Evolutionary conservation across 1,284 basidiomycete genomes (phyloP), one percentile per base, ranked within the genome.

Genomic region (Cryptococcus jaspeensis): DNA sequence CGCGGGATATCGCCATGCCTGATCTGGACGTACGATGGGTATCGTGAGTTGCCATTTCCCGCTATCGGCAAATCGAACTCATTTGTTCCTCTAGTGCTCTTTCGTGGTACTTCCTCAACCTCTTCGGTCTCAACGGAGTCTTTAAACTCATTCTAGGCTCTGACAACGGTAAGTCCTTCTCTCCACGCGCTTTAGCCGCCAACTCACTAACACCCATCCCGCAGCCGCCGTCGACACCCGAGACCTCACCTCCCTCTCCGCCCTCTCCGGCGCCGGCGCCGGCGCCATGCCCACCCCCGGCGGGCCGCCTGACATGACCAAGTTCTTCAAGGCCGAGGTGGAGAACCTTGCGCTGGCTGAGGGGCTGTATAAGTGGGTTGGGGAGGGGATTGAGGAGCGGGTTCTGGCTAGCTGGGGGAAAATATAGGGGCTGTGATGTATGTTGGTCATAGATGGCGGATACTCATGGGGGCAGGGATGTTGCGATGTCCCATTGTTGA

Each of bases 11-110:
- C 51, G 89, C 94, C 69, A 96, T 95, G 6, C 87, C 87, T 8
- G 95, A 99, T 75, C 91, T 99, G 86, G 92, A 98, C 74, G 94
- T 98, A 18, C 85, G 90, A 78, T 99, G 96, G 95, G 96, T 99
- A 36, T 98, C 95, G 69, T 74, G 37, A 62, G 69, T 63, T 9
- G 22, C 28, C 8, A 1, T 15, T 18, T 20, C 18, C 13, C 16
- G 36, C 28, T 9, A 4, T 18, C 15, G 13, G n/a, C 3, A n/a
- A 15, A n/a, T 9, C 41, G 2, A 2, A 12, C 40, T 50, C 15
- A 37, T 54, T 37, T 25, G 37, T 56, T 32, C 48, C 28, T n/a
- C 32, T n/a, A 73, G 70, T 13, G 96, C 94, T 11, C 82, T 99
- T 57, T 95, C 92, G 32, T 99, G 96, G 96, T 99, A 99, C 80